Percentiles rank a stretch among this genome's conserved stretches.
Evolutionary conservation across 176 grass and related monocot genomes (phyloP).

Genomic region (Triticum timopheevii): DNA sequence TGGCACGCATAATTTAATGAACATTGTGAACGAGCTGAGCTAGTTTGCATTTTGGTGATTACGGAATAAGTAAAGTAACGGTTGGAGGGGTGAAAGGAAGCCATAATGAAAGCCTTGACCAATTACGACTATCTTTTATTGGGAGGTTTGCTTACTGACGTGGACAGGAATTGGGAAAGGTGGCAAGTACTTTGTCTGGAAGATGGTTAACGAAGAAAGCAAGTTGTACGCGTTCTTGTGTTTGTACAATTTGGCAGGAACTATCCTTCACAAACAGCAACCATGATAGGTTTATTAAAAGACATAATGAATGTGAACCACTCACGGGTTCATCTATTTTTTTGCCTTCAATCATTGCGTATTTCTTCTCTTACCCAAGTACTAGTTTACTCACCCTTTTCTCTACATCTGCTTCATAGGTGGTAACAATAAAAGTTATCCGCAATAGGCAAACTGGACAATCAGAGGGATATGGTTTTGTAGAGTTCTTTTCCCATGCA

Average conservation of each 20-base stretch:
- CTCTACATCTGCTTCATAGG: slow-evolving; percentile 35
- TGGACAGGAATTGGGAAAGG: slow-evolving; percentile 29
- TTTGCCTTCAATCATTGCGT: not conserved
- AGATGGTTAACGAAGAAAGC: slow-evolving; percentile 8
- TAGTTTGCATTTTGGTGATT: slow-evolving; percentile 20
- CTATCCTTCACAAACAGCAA: slow-evolving; percentile 4
- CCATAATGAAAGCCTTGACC: slow-evolving; percentile 24
- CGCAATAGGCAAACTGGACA: slow-evolving; percentile 68
- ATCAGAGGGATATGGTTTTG: slow-evolving; percentile 72
- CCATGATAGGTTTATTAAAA: not conserved
- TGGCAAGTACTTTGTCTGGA: slow-evolving; percentile 15
- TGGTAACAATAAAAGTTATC: slow-evolving; percentile 70
- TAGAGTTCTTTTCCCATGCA: slow-evolving; percentile 58
- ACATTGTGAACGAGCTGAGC: slow-evolving; percentile 16
- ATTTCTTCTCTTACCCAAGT: not conserved
- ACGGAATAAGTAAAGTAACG: slow-evolving; percentile 25
- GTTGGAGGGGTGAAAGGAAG: slow-evolving; percentile 28
- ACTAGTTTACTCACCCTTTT: slow-evolving; percentile 15
- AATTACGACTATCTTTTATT: not conserved
- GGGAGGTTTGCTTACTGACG: slow-evolving; percentile 30
- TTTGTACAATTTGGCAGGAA: not conserved
- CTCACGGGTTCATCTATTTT: not conserved
- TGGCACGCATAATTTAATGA: slow-evolving; percentile 26
- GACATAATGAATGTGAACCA: not conserved
- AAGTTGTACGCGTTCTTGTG: slow-evolving; percentile 10